Evolutionary conservation across 1,284 basidiomycete species (phyloP).

Genomic region (Mycosarcoma mackinlayi): DNA sequence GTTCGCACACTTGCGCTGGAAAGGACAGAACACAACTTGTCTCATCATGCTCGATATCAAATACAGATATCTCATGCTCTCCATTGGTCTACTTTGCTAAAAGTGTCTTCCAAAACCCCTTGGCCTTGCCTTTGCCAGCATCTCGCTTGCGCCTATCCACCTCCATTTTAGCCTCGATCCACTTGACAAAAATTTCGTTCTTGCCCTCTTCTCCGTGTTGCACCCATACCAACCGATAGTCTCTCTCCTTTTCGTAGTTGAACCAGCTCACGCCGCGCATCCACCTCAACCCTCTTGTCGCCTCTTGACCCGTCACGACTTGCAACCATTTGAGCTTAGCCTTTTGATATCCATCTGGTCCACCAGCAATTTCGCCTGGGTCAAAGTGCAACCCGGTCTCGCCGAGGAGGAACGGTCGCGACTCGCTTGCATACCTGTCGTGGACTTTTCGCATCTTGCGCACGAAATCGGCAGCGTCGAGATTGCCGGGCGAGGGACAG

Average conservation of each 20-base stretch:
- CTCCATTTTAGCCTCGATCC: background rate
- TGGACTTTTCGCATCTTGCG: slow-evolving; percentile 31
- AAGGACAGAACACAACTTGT: background rate
- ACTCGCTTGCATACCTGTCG: slow-evolving; percentile 13
- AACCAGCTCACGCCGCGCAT: slow-evolving; percentile 32
- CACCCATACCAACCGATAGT: slow-evolving; percentile 24
- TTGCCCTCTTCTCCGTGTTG: background rate
- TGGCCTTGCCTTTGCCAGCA: slow-evolving; percentile 10
- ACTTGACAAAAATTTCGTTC: slow-evolving; percentile 14
- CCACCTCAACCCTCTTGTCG: slow-evolving; percentile 5
- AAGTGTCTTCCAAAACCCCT: slow-evolving; percentile 30
- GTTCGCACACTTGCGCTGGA: background rate
- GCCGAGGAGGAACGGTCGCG: slow-evolving; percentile 24
- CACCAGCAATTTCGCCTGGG: no score
- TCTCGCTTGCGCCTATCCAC: background rate
- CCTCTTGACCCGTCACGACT: slow-evolving; percentile 12
- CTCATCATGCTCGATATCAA: background rate
- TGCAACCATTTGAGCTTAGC: slow-evolving; percentile 30
- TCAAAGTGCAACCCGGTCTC: slow-evolving; percentile 44
- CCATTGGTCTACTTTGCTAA: slow-evolving; percentile 2
- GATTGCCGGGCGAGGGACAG: slow-evolving; percentile 20
- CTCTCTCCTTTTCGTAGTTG: slow-evolving; percentile 45
- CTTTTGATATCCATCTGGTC: background rate
- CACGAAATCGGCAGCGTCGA: slow-evolving; percentile 20
- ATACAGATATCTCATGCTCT: background rate